Conservation (phyloP, 2,329 filamentous ascomycete genomes). For the Zalaria sp. region DNA sequence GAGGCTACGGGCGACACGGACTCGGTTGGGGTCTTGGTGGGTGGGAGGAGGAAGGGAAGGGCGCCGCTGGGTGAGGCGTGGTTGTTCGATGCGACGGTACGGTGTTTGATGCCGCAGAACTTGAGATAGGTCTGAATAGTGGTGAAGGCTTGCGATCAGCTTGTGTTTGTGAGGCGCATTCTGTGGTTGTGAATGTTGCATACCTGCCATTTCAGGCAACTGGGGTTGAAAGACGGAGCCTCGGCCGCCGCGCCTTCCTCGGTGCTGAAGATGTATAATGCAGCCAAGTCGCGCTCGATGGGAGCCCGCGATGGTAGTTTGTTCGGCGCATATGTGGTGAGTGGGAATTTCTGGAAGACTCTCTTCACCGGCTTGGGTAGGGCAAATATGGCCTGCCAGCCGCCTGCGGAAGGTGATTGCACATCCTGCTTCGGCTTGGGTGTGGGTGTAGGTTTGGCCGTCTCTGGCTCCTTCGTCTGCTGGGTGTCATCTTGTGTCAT, state of each 20-base stretch:
- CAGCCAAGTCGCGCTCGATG: conserved; percentile 32
- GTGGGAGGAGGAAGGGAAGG: conserved; percentile 73
- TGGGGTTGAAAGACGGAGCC: conserved; percentile 73
- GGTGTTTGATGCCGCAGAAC: conserved; percentile 56
- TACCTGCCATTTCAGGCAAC: conserved; percentile 94
- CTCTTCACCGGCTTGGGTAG: conserved; percentile 64
- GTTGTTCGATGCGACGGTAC: conserved; percentile 62
- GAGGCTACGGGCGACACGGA: conserved; percentile 38
- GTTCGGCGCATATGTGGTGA: conserved; percentile 62
- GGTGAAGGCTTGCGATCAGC: conserved; percentile 1
- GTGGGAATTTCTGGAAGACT: conserved; percentile 74
- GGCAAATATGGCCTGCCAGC: conserved; percentile 25
- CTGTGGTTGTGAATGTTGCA: conserved; percentile 11
- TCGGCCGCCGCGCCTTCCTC: conserved; percentile 46
- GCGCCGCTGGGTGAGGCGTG: conserved; percentile 81
- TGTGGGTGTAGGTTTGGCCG: neutral
- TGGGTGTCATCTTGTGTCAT: conserved; percentile 11
- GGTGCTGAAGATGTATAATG: conserved; percentile 65
- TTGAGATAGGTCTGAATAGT: conserved; percentile 61
- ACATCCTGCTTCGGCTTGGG: conserved; percentile 1
- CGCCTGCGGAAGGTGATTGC: conserved; percentile 3
- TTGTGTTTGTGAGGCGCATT: too few species aligned
- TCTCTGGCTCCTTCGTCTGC: neutral
- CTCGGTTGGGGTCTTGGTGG: conserved; percentile 13
- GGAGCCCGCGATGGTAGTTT: conserved; percentile 52